These are phyloP conservation scores for Solanum chilense DNA, from an alignment of 257 asterid species.

Conservation along the genomic window DNA sequence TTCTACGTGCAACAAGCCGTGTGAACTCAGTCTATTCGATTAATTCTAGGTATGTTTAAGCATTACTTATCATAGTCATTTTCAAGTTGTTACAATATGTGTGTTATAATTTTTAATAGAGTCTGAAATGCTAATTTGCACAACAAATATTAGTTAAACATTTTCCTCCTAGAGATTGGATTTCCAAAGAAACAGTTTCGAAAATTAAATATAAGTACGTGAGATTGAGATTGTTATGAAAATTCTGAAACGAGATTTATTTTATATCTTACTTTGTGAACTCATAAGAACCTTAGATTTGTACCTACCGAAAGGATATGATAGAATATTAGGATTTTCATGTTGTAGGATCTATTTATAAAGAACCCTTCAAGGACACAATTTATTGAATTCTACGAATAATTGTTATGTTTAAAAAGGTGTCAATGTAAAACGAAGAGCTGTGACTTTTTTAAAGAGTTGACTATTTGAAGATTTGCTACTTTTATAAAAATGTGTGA, in stretches of 20 bases:
- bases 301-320: not conserved
- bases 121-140: not conserved
- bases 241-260: not conserved
- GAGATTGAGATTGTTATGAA: not conserved
- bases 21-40: no score
- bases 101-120: not conserved
- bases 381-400: not conserved
- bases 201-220: not conserved
- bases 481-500: no score
- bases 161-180: not conserved
- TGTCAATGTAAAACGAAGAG: no score
- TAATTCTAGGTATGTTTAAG: no score
- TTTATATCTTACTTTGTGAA: not conserved
- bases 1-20: no score
- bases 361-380: no score
- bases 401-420: no score
- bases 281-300: not conserved
- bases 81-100: not conserved
- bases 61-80: no score
- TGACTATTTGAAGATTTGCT: no score
- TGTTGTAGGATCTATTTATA: not conserved
- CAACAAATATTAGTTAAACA: not conserved
- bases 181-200: not conserved
- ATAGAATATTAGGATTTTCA: not conserved
- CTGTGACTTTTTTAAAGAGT: no score